Percentiles rank a stretch among this genome's conserved stretches.
Evolutionary conservation across 192 early-diverging fungal species (phyloP).

Genomic region (Coemansia nantahalensis): DNA sequence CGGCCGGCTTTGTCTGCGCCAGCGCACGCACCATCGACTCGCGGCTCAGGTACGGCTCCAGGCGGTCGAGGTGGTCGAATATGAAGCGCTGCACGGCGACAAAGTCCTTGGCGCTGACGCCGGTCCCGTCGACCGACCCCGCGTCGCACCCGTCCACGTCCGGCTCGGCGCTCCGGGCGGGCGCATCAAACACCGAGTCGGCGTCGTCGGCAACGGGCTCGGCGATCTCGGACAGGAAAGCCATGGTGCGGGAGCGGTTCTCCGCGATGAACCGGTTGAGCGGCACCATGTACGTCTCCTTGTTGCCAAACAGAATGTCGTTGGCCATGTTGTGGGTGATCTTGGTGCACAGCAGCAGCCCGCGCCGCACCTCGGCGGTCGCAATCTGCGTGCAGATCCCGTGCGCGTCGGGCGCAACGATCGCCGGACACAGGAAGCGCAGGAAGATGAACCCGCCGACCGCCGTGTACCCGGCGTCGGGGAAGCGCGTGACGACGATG

Average conservation of each 20-base stretch:
- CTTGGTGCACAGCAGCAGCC: constrained; percentile 87
- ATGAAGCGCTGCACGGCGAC: constrained; percentile 63
- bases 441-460: constrained; percentile 96
- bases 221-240: constrained; percentile 79
- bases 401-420: constrained; percentile 87
- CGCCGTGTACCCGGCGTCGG: constrained; percentile 77
- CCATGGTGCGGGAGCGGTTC: constrained; percentile 77
- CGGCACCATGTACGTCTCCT: constrained; percentile 91
- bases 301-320: constrained; percentile 90
- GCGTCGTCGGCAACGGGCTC: constrained; percentile 41
- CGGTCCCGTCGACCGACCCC: constrained; percentile 12
- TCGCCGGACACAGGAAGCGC: constrained; percentile 93
- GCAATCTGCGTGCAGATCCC: constrained; percentile 66
- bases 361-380: constrained; percentile 75
- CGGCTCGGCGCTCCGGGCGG: constrained; percentile 39
- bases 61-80: constrained; percentile 66
- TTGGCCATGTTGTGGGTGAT: constrained; percentile 97
- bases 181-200: constrained; percentile 44
- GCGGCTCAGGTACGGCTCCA: constrained; percentile 64
- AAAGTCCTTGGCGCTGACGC: constrained; percentile 53
- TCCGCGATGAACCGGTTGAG: constrained; percentile 85
- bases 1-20: constrained; percentile 24
- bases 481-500: constrained; percentile 78
- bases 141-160: constrained; percentile 33
- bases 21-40: constrained; percentile 52